Base-by-base conservation (phyloP, 768 basidiomycete genomes). In the Suillus brevipes region DNA sequence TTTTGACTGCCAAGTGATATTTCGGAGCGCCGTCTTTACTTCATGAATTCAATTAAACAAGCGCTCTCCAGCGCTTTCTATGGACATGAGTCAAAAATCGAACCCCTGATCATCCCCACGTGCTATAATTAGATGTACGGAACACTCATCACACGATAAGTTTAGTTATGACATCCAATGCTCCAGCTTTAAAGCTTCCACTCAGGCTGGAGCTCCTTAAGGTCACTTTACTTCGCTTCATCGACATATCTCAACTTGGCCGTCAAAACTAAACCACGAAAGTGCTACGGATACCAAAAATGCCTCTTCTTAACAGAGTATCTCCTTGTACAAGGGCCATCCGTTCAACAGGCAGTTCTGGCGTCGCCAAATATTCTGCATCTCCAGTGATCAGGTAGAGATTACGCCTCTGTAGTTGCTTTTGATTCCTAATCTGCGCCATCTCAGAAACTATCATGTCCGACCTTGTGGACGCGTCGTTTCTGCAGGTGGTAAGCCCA, bases 261-360 rank as follows among this genome's bases (percentile, higher is more conserved):
- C 28, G 6, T 53, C n/a, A 36, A 23, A 16, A n/a, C 45, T 36
- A 12, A 9, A 28, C 23, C 13, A 25, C 23, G 23, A 49, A 3
- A 25, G 14, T 14, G 12, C 36, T 43, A 36, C 45, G 10, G 9
- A 20, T 10, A 38, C 6, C 31, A 42, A 45, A 25, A 23, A 64
- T 64, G 63, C 43, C 23, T 64, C 25, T 61, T 34, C 58, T 64
- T 34, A 40, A 61, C 60, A 61, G 38, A 42, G 60, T 64, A 28
- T 47, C 60, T 42, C 43, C 58, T 4, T 62, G 38, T 10, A 16
- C 60, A 40, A 63, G 43, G 43, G 53, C 25, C 23, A 40, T 64
- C 16, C 63, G 57, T 64, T 61, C 53, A 28, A 42, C 60, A 9
- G 20, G 38, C 36, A 47, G 31, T 34, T 63, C 63, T 38, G 23